Evolutionary conservation across 371 early-diverging fungal genomes (phyloP).

Genomic region (Mortierella sp.): DNA sequence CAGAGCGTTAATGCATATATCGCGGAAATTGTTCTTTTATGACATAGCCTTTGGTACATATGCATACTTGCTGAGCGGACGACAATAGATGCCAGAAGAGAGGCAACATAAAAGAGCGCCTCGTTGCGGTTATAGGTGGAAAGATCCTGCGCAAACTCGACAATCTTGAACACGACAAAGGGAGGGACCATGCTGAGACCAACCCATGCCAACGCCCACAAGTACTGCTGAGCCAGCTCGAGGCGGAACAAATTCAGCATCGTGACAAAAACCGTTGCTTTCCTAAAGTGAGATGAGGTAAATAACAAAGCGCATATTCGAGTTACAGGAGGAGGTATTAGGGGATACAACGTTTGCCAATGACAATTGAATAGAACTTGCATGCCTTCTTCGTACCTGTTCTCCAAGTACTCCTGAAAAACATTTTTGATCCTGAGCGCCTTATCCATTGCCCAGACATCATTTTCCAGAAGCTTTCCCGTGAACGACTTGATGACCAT

Average conservation of each 20-base stretch:
- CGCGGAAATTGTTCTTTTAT: background rate
- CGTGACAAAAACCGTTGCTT: constrained; percentile 45
- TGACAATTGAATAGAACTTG: background rate
- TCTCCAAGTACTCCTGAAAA: constrained; percentile 46
- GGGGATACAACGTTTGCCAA: background rate
- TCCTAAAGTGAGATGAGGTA: constrained; percentile 1
- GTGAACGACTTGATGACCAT: constrained; percentile 48
- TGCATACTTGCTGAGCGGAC: constrained; percentile 43
- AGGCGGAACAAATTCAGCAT: constrained; percentile 49
- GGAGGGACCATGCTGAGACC: constrained; percentile 51
- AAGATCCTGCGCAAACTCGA: constrained; percentile 45
- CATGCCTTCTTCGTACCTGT: constrained; percentile 22
- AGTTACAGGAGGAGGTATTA: background rate
- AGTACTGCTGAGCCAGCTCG: constrained; percentile 32
- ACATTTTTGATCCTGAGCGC: constrained; percentile 41
- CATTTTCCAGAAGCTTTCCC: constrained; percentile 41
- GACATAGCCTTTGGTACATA: background rate
- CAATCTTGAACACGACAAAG: constrained; percentile 44
- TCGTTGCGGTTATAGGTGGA: constrained; percentile 51
- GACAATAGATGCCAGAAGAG: constrained; percentile 31
- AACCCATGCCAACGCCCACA: constrained; percentile 49
- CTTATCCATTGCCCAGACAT: constrained; percentile 53
- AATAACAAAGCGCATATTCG: background rate
- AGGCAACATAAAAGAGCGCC: constrained; percentile 44
- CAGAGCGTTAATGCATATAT: background rate